These are phyloP conservation scores for Cyberlindnera misumaiensis DNA, from an alignment of 805 yeast species.

Conservation along the genomic window DNA sequence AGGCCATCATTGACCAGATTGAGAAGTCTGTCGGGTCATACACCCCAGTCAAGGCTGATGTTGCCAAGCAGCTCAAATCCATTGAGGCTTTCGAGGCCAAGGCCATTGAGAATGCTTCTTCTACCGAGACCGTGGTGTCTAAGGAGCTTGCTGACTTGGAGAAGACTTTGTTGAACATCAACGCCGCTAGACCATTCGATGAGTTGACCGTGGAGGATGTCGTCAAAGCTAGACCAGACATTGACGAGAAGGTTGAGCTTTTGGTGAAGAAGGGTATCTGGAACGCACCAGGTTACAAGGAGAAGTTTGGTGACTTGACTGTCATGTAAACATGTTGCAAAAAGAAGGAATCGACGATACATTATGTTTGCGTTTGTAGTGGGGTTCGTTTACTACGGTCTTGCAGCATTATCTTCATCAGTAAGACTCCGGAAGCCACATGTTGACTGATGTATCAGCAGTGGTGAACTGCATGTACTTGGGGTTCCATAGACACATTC, in stretches of 20 bases:
- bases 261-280: conserved; percentile 96
- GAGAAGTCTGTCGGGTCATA: conserved; percentile 70
- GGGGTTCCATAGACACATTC: conserved; percentile 35
- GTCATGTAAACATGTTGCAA: conserved; percentile 51
- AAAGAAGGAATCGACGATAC: no score
- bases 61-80: conserved; percentile 82
- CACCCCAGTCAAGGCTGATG: conserved; percentile 81
- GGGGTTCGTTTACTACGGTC: neutral
- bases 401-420: no score
- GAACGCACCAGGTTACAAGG: conserved; percentile 97
- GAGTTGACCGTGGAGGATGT: conserved; percentile 95
- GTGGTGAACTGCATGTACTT: conserved; percentile 25
- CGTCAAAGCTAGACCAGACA: conserved; percentile 93
- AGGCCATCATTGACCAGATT: conserved; percentile 69
- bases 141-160: conserved; percentile 81
- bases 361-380: neutral
- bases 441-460: conserved; percentile 16
- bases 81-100: conserved; percentile 90
- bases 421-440: conserved; percentile 20
- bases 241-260: conserved; percentile 90
- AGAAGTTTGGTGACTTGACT: conserved; percentile 95
- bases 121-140: conserved; percentile 82
- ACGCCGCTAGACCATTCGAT: conserved; percentile 95
- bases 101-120: conserved; percentile 92
- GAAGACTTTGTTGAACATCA: conserved; percentile 87